Base-by-base conservation (phyloP, 495 filamentous ascomycete genomes). In the Pyronema omphalodes region DNA sequence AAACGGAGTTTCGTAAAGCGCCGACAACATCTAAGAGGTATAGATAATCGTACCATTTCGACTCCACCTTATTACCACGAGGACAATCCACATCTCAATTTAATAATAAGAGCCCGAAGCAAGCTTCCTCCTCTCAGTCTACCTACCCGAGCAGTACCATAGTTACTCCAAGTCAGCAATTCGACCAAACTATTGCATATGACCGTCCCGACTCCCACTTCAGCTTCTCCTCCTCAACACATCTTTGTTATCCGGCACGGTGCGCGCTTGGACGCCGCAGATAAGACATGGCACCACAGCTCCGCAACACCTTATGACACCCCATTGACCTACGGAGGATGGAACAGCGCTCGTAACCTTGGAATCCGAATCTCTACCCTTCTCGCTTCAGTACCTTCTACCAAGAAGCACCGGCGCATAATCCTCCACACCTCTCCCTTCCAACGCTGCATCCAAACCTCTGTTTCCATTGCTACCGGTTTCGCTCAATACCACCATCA, bases 231-330 rank as follows among this genome's bases (percentile, higher is more conserved):
- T 8, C 63, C 63, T 48, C 55, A 59, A 15, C 56, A 60, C 47
- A 52, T 66, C 52, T 66, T 65, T 35, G 58, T 64, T 37, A 52
- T 66, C 34, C 63, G 63, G 37, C 91, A 99, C 67, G 91, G 91
- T 57, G 81, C 86, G 41, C 81, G 91, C 37, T 79, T 99, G 35
- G 91, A 99, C 66, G 84, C 85, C 44, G 86, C 87, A 56, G 87
- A 96, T 71, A 84, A 85, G 63, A 75, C 86, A 67, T 99, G 91
- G 91, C 88, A 95, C 69, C 73, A 94, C 9, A 81, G 84, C n/a
- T 93, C 93, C 4, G 82, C 88, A 3, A 89, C 84, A 3, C 93
- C 91, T 5, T 96, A 96, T 71, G 89, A 99, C 56, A 84, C 91
- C 43, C 91, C 93, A 41, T 74, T 99, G 45, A 94, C 88, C 12